Evolutionary conservation across 345 rosid species (phyloP).

Genomic region (Pistacia vera): DNA sequence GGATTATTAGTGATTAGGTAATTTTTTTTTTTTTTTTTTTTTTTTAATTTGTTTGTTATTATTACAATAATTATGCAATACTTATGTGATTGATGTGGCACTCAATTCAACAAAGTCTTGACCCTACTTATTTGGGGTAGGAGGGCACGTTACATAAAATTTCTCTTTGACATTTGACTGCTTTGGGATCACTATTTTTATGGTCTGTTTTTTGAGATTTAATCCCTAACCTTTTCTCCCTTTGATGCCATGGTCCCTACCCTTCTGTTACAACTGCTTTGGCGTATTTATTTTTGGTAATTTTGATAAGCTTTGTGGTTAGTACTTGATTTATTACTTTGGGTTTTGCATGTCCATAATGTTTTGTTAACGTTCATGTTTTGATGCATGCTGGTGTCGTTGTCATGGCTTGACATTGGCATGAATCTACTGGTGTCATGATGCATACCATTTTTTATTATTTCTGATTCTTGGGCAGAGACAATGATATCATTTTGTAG

Average conservation of each 20-base stretch:
- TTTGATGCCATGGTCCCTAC: background rate
- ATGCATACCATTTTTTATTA: background rate
- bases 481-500: conserved; percentile 11
- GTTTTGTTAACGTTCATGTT: background rate
- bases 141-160: background rate
- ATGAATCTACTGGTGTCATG: background rate
- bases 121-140: background rate
- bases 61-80: background rate
- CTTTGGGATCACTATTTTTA: background rate
- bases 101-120: conserved; percentile 1
- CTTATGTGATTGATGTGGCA: background rate
- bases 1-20: background rate
- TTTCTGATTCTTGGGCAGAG: background rate
- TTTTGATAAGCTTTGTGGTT: conserved; percentile 3
- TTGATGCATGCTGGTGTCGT: background rate
- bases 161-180: background rate
- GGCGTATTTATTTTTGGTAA: background rate
- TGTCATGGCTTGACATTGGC: background rate
- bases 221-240: background rate
- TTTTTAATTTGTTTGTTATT: background rate
- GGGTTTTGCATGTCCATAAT: background rate
- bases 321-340: background rate
- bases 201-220: background rate
- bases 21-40: background rate
- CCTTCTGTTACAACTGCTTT: background rate